Evolutionary conservation across 2,329 filamentous ascomycete genomes (phyloP), one percentile per base, ranked within the genome.

Genomic region (Septoria petroselini): DNA sequence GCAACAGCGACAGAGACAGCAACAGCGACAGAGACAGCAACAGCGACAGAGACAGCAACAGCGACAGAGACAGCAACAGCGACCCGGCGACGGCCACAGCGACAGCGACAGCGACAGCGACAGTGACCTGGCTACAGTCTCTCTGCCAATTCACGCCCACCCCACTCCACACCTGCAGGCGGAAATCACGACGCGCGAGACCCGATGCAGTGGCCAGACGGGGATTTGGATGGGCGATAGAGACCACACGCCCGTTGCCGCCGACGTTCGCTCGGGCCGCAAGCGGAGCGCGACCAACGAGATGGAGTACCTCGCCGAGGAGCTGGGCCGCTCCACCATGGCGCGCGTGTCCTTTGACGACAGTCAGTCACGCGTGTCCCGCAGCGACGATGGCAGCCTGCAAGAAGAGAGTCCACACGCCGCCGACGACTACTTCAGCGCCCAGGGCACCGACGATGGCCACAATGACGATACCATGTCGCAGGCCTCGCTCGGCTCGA

Each of bases 391-490:
- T 19, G 43, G 35, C 15, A 39, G 25, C 19, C 30, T 21, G n/a
- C 3, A 11, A 14, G 19, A 38, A 18, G 34, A 47, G 23, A 35
- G 35, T 1, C 21, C 27, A 23, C 18, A 27, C 21, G 40, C 42
- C 23, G 41, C 21, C 11, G 47, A 48, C 8, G 63, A 63, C 55
- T 67, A 67, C 49, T 67, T 67, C 54, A 58, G 59, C 14, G 57
- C 53, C 27, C 56, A 61, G 8, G 61, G 59, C 38, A 58, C 60
- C 41, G 57, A 60, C 35, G 53, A 58, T 46, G 54, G 57, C 14
- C 37, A 37, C 23, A 53, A 54, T 14, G 50, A 53, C 17, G 57
- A 53, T 17, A 54, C 48, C 30, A 23, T 54, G 31, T 41, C 51
- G 7, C 53, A 54, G 7, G 43, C 35, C 14, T 58, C 59, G 35